Evolutionary conservation across 2,329 filamentous ascomycete genomes (phyloP), one percentile per base, ranked within the genome.

Genomic region (Mycocentrospora acerina): DNA sequence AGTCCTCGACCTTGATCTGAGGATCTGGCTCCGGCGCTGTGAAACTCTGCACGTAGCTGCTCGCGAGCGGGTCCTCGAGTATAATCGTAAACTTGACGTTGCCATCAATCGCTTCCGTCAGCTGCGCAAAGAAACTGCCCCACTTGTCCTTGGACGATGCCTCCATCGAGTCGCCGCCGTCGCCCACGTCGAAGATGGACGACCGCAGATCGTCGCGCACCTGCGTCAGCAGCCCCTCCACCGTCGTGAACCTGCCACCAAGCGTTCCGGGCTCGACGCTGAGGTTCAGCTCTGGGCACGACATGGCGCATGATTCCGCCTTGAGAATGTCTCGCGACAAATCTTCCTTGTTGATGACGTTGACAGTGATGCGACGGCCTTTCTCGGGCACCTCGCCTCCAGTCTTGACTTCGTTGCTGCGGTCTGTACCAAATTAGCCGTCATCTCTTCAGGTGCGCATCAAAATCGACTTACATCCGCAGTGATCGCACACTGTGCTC

Each of bases 381-480:
- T 86, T 82, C 38, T 85, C 85, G 7, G 93, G 93, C 15, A 98
- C 85, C 59, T 86, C 90, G 37, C 93, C 93, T 50, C 93, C 93
- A 1, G 93, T 97, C 78, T 97, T 97, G 64, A 98, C 89, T 67
- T 98, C 93, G 69, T 95, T 97, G 55, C 86, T 93, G 47, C 89
- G 85, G 74, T 97, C 60, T 64, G 33, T 22, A 32, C 25, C 4
- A 17, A n/a, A 17, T 55, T 45, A 50, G 51, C 33, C 14, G 29
- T 11, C 13, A 13, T 9, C 10, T 18, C 13, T n/a, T 12, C n/a
- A n/a, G n/a, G n/a, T n/a, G 13, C 19, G 34, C n/a, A 6, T 28
- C 16, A 10, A 16, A 13, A 10, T 31, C 15, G 24, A 62, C 63
- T 53, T 59, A 62, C 68, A 95, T 41, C 91, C 91, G 65, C 93